phyloP scores from a whole-genome alignment of 1,139 yeast species.

The Protomyces lactucae-debilis region DNA sequence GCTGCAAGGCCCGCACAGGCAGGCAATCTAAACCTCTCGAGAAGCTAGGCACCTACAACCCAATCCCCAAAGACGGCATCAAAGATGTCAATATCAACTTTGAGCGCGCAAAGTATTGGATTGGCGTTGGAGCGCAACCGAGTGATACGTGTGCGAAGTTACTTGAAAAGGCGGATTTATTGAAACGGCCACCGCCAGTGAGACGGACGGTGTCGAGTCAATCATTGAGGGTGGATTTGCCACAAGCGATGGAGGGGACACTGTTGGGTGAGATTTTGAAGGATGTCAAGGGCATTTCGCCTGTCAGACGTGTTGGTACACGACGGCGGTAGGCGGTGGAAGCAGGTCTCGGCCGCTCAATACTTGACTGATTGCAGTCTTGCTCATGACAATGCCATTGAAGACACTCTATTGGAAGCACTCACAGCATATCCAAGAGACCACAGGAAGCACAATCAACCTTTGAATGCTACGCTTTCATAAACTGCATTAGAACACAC shows the following conservation, averaged over 20 bases:
- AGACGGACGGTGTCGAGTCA: not conserved
- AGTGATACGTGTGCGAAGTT: slow-evolving; percentile 73
- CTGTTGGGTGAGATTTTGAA: not conserved
- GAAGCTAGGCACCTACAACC: slow-evolving; percentile 90
- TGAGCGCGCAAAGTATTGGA: slow-evolving; percentile 91
- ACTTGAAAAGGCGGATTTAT: slow-evolving; percentile 60
- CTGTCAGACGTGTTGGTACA: not conserved
- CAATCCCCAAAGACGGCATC: slow-evolving; percentile 66
- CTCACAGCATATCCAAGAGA: too few relatives aligned
- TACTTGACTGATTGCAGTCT: not conserved
- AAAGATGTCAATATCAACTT: slow-evolving; percentile 83
- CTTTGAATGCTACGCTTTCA: too few relatives aligned
- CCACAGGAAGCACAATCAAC: too few relatives aligned
- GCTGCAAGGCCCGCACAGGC: slow-evolving; percentile 65
- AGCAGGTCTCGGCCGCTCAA: too few relatives aligned
- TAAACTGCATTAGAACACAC: too few relatives aligned
- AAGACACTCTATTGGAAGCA: not conserved
- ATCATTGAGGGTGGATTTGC: not conserved
- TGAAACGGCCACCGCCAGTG: not conserved
- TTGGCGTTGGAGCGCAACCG: slow-evolving; percentile 98
- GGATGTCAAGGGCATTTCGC: not conserved
- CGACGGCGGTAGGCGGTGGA: not conserved
- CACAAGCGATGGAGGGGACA: not conserved
- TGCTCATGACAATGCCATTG: not conserved
- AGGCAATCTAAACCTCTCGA: slow-evolving; percentile 86